A percentile compares a stretch with the other conserved stretches of the same genome.
phyloP scores from a whole-genome alignment of 176 grass and related monocot species.

The sorghum (Sorghum bicolor) region DNA sequence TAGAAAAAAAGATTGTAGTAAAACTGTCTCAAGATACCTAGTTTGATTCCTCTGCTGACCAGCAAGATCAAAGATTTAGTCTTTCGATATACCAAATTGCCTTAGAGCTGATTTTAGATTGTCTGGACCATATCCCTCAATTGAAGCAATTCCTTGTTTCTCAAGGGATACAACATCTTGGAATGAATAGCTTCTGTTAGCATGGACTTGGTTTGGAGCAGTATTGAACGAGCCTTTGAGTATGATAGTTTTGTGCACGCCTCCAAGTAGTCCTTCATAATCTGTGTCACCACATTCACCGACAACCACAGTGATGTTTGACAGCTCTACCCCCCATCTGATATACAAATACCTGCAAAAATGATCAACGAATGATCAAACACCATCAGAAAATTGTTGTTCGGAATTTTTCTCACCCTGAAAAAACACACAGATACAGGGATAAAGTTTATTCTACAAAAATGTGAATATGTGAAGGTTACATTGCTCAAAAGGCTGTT shows the following conservation, averaged over 20 bases:
- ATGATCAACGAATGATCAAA: not conserved
- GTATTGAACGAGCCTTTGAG: constrained; percentile 68
- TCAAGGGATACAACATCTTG: constrained; percentile 71
- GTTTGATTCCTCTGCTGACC: constrained; percentile 1
- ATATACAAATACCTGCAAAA: constrained; percentile 74
- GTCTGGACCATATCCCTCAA: constrained; percentile 41
- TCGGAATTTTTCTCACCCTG: not conserved
- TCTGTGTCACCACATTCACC: constrained; percentile 85
- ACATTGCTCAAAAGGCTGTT: not conserved
- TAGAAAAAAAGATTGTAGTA: not conserved
- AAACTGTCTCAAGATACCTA: constrained; percentile 5
- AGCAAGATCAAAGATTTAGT: constrained; percentile 8
- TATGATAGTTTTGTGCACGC: constrained; percentile 71
- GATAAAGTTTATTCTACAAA: not conserved
- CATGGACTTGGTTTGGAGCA: constrained; percentile 52
- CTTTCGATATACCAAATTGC: constrained; percentile 48
- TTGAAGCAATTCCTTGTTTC: constrained; percentile 59
- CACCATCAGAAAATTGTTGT: not conserved
- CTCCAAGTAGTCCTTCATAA: constrained; percentile 75
- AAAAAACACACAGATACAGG: not conserved
- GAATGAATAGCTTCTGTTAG: constrained; percentile 53
- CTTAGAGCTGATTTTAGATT: constrained; percentile 48
- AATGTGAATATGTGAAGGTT: not conserved
- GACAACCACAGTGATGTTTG: constrained; percentile 71
- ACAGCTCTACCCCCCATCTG: constrained; percentile 61